A percentile compares a stretch with the other conserved stretches of the same genome.
Conservation (phyloP, 2,329 filamentous ascomycete genomes). For the Ceratocystis eucalypticola region DNA sequence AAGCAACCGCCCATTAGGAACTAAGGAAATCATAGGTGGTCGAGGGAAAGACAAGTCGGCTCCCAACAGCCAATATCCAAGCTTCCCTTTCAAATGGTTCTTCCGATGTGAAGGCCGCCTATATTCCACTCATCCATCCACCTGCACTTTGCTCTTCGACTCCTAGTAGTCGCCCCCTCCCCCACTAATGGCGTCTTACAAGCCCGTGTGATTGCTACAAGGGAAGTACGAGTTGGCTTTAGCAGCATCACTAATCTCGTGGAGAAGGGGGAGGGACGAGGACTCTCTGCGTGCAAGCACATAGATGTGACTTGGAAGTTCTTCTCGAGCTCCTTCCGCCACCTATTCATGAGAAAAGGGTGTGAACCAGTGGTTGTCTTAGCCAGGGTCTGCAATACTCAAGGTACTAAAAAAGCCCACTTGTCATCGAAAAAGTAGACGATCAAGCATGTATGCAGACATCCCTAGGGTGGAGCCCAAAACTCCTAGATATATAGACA, state of each 20-base stretch:
- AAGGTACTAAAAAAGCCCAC: neutral
- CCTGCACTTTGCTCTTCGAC: neutral
- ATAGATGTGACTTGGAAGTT: neutral
- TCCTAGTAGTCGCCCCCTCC: neutral
- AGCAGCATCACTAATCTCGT: neutral
- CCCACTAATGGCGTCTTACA: neutral
- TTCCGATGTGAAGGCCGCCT: neutral
- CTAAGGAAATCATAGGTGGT: constrained; percentile 1
- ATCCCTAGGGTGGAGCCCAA: neutral
- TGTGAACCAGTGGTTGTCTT: neutral
- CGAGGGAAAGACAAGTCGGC: constrained; percentile 13
- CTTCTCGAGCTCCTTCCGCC: neutral
- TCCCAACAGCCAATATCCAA: constrained; percentile 14
- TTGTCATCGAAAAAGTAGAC: neutral
- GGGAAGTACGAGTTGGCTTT: neutral
- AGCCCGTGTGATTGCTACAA: neutral
- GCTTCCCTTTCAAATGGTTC: constrained; percentile 11
- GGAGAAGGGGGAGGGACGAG: neutral
- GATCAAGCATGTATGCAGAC: neutral
- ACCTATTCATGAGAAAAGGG: neutral
- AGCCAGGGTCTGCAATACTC: neutral
- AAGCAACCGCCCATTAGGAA: neutral
- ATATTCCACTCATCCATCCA: neutral
- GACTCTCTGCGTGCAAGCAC: neutral
- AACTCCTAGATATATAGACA: constrained; percentile 16